Evolutionary conservation across 202 grass and related monocot genomes (phyloP), one percentile per base, ranked within the genome.

Genomic region (Bolboschoenoplectus hybrid): DNA sequence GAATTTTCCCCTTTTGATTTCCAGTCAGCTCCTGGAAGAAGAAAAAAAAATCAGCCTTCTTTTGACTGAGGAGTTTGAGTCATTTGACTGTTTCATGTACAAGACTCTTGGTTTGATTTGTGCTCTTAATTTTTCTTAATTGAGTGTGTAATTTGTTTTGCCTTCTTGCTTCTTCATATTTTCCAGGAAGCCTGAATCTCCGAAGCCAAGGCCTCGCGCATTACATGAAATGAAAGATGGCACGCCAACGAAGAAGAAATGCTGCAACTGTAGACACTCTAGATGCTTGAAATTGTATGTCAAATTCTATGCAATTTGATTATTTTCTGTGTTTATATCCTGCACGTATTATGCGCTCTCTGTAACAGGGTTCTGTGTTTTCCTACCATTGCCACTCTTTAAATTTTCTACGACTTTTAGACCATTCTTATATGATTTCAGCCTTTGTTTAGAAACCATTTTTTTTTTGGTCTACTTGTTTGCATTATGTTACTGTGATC

Each of bases 201-300:
- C 93, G 11, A 96, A 96, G 40, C 86, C 89, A 43, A 92, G 90
- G 16, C 11, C 81, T 61, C 86, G 90, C 38, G 76, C 13, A 32
- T 55, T 84, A 2, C 91, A 67, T 86, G 93, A 96, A 85, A 87
- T 79, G 17, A 96, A 99, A 94, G 97, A 99, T 81, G 88, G 88
- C 67, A 99, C 97, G 76, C 97, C 97, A 12, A 90, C 93, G 5
- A 94, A 91, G 85, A 99, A 94, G 68, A 99, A 92, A 86, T 92
- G 89, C 81, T 98, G 97, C 90, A 98, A 98, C 84, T 98, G 97
- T 82, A 89, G 81, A 81, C 85, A 98, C 83, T 96, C 97, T 51
- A 96, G 83, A 90, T 99, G 97, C 87, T 91, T 99, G 83, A 99
- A 99, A 86, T 85, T 99, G 97, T 98, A 98, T 82, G 93, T 91